These are phyloP conservation scores for Wickerhamomyces sydowiorum DNA, from an alignment of 805 yeast species.

Conservation along the genomic window DNA sequence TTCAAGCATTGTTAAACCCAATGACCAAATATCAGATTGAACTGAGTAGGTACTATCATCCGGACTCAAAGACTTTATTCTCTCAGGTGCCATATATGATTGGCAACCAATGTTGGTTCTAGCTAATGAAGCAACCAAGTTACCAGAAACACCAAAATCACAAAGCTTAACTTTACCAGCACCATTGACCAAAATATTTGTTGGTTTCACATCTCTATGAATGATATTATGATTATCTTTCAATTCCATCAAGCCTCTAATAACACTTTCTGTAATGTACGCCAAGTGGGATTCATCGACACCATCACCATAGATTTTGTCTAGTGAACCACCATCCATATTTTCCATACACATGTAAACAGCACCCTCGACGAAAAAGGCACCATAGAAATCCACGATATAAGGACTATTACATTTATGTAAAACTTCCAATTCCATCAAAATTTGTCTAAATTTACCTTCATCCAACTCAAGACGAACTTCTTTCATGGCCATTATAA, in stretches of 20 bases:
- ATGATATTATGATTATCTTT: conserved; percentile 90
- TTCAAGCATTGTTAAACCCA: conserved; percentile 83
- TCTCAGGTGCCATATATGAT: conserved; percentile 97
- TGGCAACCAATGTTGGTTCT: conserved; percentile 97
- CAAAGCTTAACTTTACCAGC: conserved; percentile 85
- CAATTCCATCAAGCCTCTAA: conserved; percentile 73
- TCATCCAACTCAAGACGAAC: conserved; percentile 91
- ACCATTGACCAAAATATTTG: conserved; percentile 80
- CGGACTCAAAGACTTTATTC: conserved; percentile 71
- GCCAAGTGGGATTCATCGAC: conserved; percentile 78
- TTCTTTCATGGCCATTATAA: conserved; percentile 96
- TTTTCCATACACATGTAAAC: conserved; percentile 98
- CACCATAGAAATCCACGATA: conserved; percentile 95
- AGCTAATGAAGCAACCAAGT: conserved; percentile 90
- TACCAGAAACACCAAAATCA: conserved; percentile 96
- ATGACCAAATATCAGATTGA: conserved; percentile 93
- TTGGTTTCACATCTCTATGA: conserved; percentile 96
- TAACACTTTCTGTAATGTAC: conserved; percentile 71
- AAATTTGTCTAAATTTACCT: conserved; percentile 85
- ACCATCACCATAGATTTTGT: conserved; percentile 72
- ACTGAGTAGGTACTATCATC: conserved; percentile 82
- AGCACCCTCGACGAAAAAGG: conserved; percentile 95
- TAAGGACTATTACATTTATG: conserved; percentile 88
- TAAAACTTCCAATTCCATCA: conserved; percentile 92
- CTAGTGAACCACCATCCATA: conserved; percentile 95